These are phyloP conservation scores for Sideroxylon spinosum DNA, from an alignment of 179 eudicot species.

Conservation along the genomic window DNA sequence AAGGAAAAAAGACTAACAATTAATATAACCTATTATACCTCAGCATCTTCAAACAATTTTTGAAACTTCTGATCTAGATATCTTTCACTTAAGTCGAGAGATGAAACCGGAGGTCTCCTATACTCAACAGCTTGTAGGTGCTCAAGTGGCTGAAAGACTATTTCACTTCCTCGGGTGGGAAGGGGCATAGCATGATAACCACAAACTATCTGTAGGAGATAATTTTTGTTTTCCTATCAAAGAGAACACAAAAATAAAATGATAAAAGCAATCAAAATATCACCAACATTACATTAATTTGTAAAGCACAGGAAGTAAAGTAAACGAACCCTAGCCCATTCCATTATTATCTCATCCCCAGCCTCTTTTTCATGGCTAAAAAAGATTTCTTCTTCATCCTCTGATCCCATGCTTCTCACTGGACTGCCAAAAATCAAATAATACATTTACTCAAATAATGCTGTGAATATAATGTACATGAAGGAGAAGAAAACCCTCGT, in stretches of 20 bases:
- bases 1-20: conserved; percentile 4
- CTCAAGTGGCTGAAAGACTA: conserved; percentile 82
- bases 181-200: conserved; percentile 60
- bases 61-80: conserved; percentile 30
- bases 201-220: conserved; percentile 71
- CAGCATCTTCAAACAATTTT: conserved; percentile 38
- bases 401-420: conserved; percentile 56
- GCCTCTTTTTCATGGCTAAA: conserved; percentile 49
- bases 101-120: conserved; percentile 55
- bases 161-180: conserved; percentile 68
- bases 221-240: conserved; percentile 73
- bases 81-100: conserved; percentile 47
- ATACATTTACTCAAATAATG: conserved; percentile 7
- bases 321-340: conserved; percentile 81
- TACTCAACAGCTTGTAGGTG: conserved; percentile 76
- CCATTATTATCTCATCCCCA: conserved; percentile 58
- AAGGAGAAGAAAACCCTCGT: not conserved
- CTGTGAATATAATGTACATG: not conserved
- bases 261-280: conserved; percentile 6
- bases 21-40: conserved; percentile 38
- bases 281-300: conserved; percentile 8
- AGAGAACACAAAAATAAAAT: conserved; percentile 17
- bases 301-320: conserved; percentile 20
- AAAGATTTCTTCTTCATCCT: conserved; percentile 59
- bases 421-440: conserved; percentile 61